phyloP scores from a whole-genome alignment of 2,329 filamentous ascomycete genomes.

The Emergomyces pasteurianus region DNA sequence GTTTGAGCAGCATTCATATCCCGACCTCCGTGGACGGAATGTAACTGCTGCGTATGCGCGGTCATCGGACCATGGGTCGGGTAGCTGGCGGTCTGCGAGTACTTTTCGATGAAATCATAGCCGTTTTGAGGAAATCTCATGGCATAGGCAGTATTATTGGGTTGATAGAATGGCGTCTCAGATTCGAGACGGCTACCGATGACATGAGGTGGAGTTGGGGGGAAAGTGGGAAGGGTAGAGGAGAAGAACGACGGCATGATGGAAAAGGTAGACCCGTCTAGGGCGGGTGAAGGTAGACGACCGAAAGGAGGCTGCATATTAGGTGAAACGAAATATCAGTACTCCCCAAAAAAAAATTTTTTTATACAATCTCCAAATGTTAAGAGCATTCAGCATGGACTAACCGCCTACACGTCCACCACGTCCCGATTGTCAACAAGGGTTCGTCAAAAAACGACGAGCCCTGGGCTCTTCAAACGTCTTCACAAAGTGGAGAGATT shows the following conservation, averaged over 20 bases:
- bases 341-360: constrained; percentile 6
- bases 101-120: constrained; percentile 36
- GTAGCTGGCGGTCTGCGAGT: constrained; percentile 24
- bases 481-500: constrained; percentile 15
- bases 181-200: constrained; percentile 25
- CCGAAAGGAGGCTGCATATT: constrained; percentile 11
- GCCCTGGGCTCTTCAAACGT: constrained; percentile 24
- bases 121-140: constrained; percentile 33
- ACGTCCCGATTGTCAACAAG: constrained; percentile 25
- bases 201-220: constrained; percentile 32
- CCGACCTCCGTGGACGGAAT: constrained; percentile 21
- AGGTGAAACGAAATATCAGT: constrained; percentile 2
- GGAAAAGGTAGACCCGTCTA: constrained; percentile 17
- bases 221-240: constrained; percentile 29
- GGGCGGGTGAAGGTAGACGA: constrained; percentile 28
- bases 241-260: constrained; percentile 34
- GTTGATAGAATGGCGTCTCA: constrained; percentile 28
- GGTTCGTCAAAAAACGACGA: constrained; percentile 26
- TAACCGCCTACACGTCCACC: constrained; percentile 33
- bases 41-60: constrained; percentile 19
- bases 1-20: constrained; percentile 20
- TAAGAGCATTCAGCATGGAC: constrained; percentile 11
- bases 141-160: constrained; percentile 26
- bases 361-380: constrained; percentile 1
- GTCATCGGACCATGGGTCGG: constrained; percentile 25